Evolutionary conservation across 352 stramenopile species (phyloP).

Genomic region (Globisporangium iwayamae): DNA sequence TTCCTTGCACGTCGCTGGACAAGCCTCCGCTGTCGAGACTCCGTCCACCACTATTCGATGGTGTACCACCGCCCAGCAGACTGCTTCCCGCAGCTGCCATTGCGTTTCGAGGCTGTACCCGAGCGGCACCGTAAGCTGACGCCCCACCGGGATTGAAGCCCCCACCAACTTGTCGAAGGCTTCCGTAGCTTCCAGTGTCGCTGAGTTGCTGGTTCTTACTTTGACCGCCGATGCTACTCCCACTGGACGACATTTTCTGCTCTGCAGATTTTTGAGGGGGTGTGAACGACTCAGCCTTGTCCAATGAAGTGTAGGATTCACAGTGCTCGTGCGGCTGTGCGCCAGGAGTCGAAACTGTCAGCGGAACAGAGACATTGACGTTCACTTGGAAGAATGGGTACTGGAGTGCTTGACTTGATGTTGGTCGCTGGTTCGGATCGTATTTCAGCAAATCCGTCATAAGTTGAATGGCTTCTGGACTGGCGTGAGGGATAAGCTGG

Average conservation of each 20-base stretch:
- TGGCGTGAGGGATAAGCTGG: constrained; percentile 90
- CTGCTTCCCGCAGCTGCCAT: constrained; percentile 70
- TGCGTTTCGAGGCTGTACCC: constrained; percentile 56
- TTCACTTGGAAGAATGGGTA: constrained; percentile 94
- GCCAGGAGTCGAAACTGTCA: constrained; percentile 66
- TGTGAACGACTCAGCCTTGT: constrained; percentile 49
- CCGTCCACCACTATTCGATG: constrained; percentile 36
- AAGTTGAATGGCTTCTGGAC: constrained; percentile 87
- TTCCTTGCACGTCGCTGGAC: constrained; percentile 43
- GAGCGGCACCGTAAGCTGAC: constrained; percentile 35
- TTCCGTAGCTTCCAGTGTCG: constrained; percentile 40
- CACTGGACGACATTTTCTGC: constrained; percentile 32
- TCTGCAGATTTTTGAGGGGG: constrained; percentile 54
- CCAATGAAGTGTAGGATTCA: constrained; percentile 22
- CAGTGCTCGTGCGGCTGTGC: constrained; percentile 45
- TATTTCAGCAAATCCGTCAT: constrained; percentile 93
- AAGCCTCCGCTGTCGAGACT: constrained; percentile 47
- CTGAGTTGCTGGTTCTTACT: constrained; percentile 55
- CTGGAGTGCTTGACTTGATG: constrained; percentile 91
- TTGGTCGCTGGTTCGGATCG: constrained; percentile 91
- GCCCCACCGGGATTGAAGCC: constrained; percentile 9
- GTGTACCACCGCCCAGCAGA: constrained; percentile 51
- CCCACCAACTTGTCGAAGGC: constrained; percentile 29
- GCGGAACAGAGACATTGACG: constrained; percentile 63
- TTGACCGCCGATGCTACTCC: constrained; percentile 34